Base-by-base conservation (phyloP, 1,139 yeast genomes). In the Pichia sp. region DNA sequence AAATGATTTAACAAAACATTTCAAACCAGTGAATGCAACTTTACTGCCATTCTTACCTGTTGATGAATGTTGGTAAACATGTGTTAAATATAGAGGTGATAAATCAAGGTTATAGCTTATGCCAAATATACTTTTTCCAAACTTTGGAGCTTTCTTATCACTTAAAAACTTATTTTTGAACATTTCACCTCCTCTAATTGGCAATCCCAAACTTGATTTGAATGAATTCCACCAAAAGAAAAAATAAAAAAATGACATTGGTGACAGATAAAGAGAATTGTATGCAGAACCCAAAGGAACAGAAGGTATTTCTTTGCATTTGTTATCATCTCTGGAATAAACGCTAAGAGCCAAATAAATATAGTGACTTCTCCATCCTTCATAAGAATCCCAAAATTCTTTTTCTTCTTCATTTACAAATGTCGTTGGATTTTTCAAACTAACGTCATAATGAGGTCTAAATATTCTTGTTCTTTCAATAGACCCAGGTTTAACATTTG, bases 201-300 rank as follows among this genome's bases (percentile, higher is more conserved):
- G 96, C 32, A 87, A 67, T 5, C 95, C 81, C 29, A 83, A 67
- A 30, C 76, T 74, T 38, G 86, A 78, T 26, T 82, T 78, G 57
- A 92, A 79, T 44, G 82, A 72, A 41, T 71, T 66, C 96, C 96
- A 89, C 97, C 97, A 92, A 35, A 67, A 65, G 56, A 76, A 78
- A 67, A 90, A 90, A 55, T 84, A 84, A 11, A 67, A 64, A 51
- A 87, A 69, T 0, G 83, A 73, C 34, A 71, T 64, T 0, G 97
- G 96, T 0, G 95, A 73, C 36, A 90, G 65, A 60, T 89, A 94
- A 16, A 82, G 76, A 1, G 89, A 73, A 63, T 89, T 90, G 55
- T 76, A 78, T 2, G 84, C 51, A 6, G 43, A 27, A 0, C 50
- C 53, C 11, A 41, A 38, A 2, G 53, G 38, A 25, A 33, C 40